These are phyloP conservation scores for Aegilops umbellulata DNA, from an alignment of 176 grass and related monocot species.

Conservation along the genomic window DNA sequence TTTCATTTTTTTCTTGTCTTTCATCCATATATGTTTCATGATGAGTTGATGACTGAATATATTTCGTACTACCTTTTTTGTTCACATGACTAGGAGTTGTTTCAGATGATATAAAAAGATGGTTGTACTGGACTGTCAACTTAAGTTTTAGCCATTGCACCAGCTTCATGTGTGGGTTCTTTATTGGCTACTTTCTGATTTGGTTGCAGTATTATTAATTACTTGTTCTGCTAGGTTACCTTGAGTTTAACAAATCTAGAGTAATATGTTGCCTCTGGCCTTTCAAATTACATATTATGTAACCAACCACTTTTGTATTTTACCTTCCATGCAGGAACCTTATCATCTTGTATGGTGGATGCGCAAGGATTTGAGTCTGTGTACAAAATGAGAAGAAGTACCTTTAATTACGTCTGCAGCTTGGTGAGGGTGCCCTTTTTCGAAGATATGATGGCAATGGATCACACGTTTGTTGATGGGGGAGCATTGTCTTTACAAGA, in stretches of 20 bases:
- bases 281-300: neutral
- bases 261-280: neutral
- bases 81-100: too few relatives aligned
- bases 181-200: too few relatives aligned
- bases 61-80: too few relatives aligned
- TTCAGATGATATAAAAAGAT: too few relatives aligned
- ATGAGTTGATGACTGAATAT: neutral
- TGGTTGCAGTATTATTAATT: too few relatives aligned
- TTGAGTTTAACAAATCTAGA: neutral
- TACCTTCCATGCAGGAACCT: neutral
- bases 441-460: neutral
- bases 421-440: neutral
- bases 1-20: too few relatives aligned
- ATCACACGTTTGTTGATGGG: neutral
- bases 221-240: too few relatives aligned
- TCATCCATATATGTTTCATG: neutral
- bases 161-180: too few relatives aligned
- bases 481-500: slow-evolving; percentile 23
- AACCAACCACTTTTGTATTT: neutral
- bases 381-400: neutral
- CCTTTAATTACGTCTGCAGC: neutral
- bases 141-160: too few relatives aligned
- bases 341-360: neutral
- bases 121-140: too few relatives aligned
- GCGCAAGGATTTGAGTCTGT: neutral